Evolutionary conservation across 805 yeast species (phyloP).

Genomic region (Nakazawaea wickerhamii): DNA sequence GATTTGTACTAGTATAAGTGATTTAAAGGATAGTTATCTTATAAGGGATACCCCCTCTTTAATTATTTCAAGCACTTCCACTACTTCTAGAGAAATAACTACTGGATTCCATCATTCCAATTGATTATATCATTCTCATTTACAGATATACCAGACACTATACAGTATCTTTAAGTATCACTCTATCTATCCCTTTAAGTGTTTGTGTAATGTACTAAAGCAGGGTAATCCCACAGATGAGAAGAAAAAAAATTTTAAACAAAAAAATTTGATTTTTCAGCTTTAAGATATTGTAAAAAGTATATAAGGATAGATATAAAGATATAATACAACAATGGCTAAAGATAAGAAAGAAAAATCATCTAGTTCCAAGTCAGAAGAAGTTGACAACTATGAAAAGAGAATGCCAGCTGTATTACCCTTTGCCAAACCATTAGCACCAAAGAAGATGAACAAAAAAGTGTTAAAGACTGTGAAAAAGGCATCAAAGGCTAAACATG

Average conservation of each 20-base stretch:
- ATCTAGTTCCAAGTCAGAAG: slow-evolving; percentile 25
- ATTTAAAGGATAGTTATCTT: no score
- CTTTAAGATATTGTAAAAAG: no score
- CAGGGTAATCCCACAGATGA: not conserved
- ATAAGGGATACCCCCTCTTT: no score
- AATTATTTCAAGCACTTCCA: no score
- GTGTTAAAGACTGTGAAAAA: slow-evolving; percentile 93
- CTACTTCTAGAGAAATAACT: no score
- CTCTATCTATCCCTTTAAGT: no score
- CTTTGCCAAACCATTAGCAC: slow-evolving; percentile 92
- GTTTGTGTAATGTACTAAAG: not conserved
- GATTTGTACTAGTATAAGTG: no score
- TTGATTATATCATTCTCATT: no score
- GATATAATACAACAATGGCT: slow-evolving; percentile 26
- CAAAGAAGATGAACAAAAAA: slow-evolving; percentile 93
- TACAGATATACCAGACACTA: no score
- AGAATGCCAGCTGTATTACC: slow-evolving; percentile 87
- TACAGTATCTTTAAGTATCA: no score
- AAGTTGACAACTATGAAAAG: slow-evolving; percentile 82
- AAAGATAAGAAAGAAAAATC: slow-evolving; percentile 37
- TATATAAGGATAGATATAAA: not conserved
- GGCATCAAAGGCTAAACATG: slow-evolving; percentile 97
- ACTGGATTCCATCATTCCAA: no score
- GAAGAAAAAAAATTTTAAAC: slow-evolving; percentile 4
- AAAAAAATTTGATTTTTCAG: slow-evolving; percentile 8